These are phyloP conservation scores for Neurospora sp. DNA, from an alignment of 495 filamentous ascomycete genomes.

Conservation along the genomic window DNA sequence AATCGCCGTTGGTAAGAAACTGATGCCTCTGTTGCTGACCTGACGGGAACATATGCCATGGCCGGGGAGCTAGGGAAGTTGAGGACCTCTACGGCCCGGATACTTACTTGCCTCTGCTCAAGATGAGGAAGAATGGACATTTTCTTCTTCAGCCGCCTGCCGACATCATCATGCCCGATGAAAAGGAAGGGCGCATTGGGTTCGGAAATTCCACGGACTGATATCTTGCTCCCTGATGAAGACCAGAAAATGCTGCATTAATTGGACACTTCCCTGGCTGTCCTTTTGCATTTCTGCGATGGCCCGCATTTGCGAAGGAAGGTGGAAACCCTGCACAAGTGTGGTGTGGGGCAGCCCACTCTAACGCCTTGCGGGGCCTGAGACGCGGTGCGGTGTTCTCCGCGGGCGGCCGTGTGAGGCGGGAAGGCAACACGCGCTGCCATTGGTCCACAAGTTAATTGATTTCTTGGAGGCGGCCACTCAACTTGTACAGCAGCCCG, in stretches of 20 bases:
- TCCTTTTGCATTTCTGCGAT: background rate
- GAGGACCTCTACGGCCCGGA: background rate
- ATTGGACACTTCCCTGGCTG: background rate
- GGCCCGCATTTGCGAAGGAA: background rate
- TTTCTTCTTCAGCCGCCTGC: background rate
- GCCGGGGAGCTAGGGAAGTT: background rate
- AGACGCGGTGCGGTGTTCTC: background rate
- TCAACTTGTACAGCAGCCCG: background rate
- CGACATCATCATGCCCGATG: background rate
- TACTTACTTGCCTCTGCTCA: background rate
- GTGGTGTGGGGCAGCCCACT: background rate
- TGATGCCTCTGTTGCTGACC: background rate
- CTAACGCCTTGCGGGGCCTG: background rate
- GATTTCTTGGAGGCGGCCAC: background rate
- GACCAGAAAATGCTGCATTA: background rate
- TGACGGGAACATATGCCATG: background rate
- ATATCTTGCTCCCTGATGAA: background rate
- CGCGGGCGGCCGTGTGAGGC: background rate
- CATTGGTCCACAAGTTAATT: background rate
- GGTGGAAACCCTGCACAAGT: background rate
- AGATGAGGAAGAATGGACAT: background rate
- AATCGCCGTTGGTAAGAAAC: background rate
- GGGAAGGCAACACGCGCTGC: background rate
- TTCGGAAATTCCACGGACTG: background rate
- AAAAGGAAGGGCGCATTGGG: background rate